Evolutionary conservation across 2,329 filamentous ascomycete species (phyloP).

Genomic region (Pseudocercospora ulei): DNA sequence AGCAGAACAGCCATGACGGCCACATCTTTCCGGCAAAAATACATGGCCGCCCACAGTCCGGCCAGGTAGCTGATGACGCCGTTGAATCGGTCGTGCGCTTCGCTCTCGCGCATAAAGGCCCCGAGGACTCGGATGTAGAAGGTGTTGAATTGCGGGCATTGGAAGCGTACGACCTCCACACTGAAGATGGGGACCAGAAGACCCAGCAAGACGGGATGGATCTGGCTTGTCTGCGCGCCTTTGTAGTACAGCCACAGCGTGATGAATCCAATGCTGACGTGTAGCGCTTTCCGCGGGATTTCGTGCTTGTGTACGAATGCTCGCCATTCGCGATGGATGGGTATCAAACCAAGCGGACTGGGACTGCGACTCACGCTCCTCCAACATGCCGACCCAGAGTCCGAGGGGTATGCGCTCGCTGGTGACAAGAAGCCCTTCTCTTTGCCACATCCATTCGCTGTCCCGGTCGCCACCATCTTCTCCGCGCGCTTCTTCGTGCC

Average conservation of each 20-base stretch:
- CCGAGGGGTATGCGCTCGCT: slow-evolving; percentile 35
- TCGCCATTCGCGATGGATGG: slow-evolving; percentile 85
- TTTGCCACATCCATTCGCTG: slow-evolving; percentile 18
- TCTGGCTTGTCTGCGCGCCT: slow-evolving; percentile 64
- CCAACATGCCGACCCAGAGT: slow-evolving; percentile 68
- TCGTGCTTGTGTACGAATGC: slow-evolving; percentile 89
- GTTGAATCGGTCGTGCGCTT: slow-evolving; percentile 79
- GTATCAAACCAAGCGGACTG: slow-evolving; percentile 85
- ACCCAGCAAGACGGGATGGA: slow-evolving; percentile 74
- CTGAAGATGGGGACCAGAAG: slow-evolving; percentile 74
- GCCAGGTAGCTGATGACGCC: slow-evolving; percentile 95
- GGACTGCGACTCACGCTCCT: slow-evolving; percentile 82
- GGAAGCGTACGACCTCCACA: slow-evolving; percentile 73
- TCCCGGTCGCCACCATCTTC: slow-evolving; percentile 19
- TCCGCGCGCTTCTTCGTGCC: slow-evolving; percentile 30
- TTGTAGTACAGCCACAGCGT: slow-evolving; percentile 75
- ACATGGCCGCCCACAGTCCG: slow-evolving; percentile 75
- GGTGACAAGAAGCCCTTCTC: slow-evolving; percentile 30
- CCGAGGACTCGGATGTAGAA: slow-evolving; percentile 77
- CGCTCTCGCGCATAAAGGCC: slow-evolving; percentile 91
- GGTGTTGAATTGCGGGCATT: slow-evolving; percentile 69
- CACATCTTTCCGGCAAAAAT: slow-evolving; percentile 86
- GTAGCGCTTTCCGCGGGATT: slow-evolving; percentile 83
- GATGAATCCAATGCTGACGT: slow-evolving; percentile 94
- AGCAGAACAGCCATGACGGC: slow-evolving; percentile 81